These are phyloP conservation scores for Perilla frutescens DNA, from an alignment of 257 asterid genomes.

Conservation along the genomic window DNA sequence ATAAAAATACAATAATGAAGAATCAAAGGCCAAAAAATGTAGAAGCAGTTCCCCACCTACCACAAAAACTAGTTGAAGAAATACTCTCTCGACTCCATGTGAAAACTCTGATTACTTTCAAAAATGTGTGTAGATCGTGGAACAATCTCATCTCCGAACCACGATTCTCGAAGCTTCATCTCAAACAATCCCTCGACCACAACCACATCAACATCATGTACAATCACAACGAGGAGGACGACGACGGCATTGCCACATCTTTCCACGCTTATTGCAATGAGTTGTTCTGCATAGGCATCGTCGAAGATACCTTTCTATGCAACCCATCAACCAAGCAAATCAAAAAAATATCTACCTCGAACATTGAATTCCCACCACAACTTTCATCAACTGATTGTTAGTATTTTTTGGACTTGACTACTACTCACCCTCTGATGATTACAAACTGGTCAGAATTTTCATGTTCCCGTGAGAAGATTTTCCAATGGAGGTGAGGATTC, in stretches of 20 bases:
- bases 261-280: slow-evolving; percentile 25
- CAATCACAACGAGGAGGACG: no score
- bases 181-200: slow-evolving; percentile 10
- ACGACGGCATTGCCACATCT: no score
- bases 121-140: slow-evolving; percentile 17
- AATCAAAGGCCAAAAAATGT: neutral
- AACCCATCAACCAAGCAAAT: slow-evolving; percentile 17
- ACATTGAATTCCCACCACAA: slow-evolving; percentile 14
- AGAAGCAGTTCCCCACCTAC: neutral
- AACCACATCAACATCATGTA: no score
- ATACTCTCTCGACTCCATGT: slow-evolving; percentile 25
- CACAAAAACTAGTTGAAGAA: neutral
- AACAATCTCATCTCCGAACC: neutral
- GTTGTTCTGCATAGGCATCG: slow-evolving; percentile 2
- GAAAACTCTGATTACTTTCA: neutral
- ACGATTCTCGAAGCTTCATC: neutral
- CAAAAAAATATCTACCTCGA: neutral
- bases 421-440: slow-evolving; percentile 15
- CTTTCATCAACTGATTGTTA: neutral
- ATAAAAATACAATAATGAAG: no score
- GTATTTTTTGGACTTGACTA: slow-evolving; percentile 24
- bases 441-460: slow-evolving; percentile 21
- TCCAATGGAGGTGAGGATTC: slow-evolving; percentile 19
- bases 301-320: neutral
- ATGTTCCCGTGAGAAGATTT: neutral